Base-by-base conservation (phyloP, 75 land plant species). In the Adiantum capillusveneris region DNA sequence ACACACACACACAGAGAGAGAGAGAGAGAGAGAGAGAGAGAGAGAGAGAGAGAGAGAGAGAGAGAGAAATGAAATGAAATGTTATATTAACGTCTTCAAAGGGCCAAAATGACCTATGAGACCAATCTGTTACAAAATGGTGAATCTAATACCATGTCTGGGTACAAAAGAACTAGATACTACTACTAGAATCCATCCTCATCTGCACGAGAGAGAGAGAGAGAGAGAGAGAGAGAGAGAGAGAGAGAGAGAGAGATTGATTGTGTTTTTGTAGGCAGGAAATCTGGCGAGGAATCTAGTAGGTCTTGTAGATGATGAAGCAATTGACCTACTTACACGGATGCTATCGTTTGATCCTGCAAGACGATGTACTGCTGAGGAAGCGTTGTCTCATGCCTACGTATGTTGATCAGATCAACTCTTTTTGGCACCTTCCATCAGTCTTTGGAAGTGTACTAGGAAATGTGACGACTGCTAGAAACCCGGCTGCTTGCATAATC, bases 301-400 rank as follows among this genome's bases (percentile, higher is more conserved):
- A 18, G 68, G 75, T 1, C 30, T 25, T 36, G 68, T 65, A 13
- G 62, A 65, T 37, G 67, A 72, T 30, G 67, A 72, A 30, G 75
- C 75, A 19, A 30, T 72, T 25, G 75, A 72, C 44, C 75, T 72
- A 5, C 61, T 72, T 12, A 30, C 29, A 48, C 62, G 70, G 37
- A 72, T 72, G 75, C 55, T 72, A 31, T 69, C 75, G 20, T 72
- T 72, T 31, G 59, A 65, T 25, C 75, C 75, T 17, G 20, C 57
- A 18, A 69, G 75, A 18, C 59, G 75, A 9, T 72, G 75, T 57
- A 59, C 69, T 39, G 75, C 75, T 16, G 75, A 72, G 31, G 75
- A 72, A 34, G 75, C 75, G 9, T 34, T 34, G 9, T 34, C 37
- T 5, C 37, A 34, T 34, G 37, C 37, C 37, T 34, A 34, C 29